Evolutionary conservation across 176 grass and related monocot species (phyloP).

Genomic region (Neostapfia colusana): DNA sequence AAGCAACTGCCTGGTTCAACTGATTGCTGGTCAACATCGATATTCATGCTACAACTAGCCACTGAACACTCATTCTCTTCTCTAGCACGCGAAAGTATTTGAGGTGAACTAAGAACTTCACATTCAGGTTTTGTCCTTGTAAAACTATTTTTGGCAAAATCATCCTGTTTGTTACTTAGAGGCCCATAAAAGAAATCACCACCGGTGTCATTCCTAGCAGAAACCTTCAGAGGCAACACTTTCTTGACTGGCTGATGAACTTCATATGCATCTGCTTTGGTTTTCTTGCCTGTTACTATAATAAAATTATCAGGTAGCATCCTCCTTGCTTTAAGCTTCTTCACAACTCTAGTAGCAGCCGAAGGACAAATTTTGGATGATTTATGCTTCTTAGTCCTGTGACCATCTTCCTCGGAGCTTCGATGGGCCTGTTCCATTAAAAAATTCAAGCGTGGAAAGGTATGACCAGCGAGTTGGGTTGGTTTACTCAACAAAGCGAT

Average conservation of each 20-base stretch:
- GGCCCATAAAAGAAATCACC: conserved; percentile 8
- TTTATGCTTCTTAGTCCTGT: not conserved
- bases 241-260: conserved; percentile 15
- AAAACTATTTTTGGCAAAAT: conserved; percentile 9
- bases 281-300: conserved; percentile 36
- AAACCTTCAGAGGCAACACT: conserved; percentile 3
- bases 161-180: conserved; percentile 15
- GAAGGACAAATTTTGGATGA: conserved; percentile 13
- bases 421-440: conserved; percentile 8
- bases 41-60: conserved; percentile 49
- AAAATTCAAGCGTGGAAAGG: not conserved
- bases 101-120: not conserved
- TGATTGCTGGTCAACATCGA: conserved; percentile 12
- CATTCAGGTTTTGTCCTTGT: not conserved
- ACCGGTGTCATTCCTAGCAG: conserved; percentile 15
- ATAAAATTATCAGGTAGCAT: conserved; percentile 18
- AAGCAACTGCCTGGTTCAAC: not conserved
- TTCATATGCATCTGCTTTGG: conserved; percentile 21
- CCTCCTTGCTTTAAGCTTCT: conserved; percentile 11
- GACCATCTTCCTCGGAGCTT: conserved; percentile 11
- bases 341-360: conserved; percentile 3
- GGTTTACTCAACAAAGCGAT: conserved; percentile 1
- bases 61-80: conserved; percentile 53
- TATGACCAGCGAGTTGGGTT: not conserved
- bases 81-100: conserved; percentile 14